A percentile compares a stretch with the other conserved stretches of the same genome.
Conservation (phyloP, 2,329 filamentous ascomycete species). For the Neophaeococcomyces aloes region DNA sequence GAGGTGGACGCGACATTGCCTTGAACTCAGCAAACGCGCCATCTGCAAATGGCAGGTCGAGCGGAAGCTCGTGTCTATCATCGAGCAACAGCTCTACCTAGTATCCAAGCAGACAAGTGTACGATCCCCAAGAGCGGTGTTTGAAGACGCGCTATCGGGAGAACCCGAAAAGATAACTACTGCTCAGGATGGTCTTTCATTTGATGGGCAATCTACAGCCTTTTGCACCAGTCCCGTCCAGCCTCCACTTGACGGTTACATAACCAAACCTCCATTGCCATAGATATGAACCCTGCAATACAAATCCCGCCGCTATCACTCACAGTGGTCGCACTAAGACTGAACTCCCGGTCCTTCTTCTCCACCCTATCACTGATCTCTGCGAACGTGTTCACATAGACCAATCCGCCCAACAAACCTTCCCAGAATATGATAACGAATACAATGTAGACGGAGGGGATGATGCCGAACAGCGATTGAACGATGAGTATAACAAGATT, state of each 20-base stretch:
- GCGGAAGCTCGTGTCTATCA: no score
- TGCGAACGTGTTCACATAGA: conserved; percentile 94
- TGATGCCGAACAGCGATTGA: conserved; percentile 69
- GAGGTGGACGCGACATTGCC: no score
- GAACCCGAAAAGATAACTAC: no score
- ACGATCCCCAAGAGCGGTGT: no score
- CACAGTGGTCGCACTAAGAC: conserved; percentile 76
- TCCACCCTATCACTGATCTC: conserved; percentile 80
- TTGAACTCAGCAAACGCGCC: no score
- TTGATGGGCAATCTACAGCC: conserved; percentile 29
- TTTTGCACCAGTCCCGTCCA: conserved; percentile 63
- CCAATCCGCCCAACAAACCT: conserved; percentile 75
- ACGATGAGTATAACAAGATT: conserved; percentile 65
- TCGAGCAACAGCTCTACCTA: no score
- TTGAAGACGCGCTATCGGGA: no score
- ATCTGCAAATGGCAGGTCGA: no score
- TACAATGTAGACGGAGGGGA: conserved; percentile 77
- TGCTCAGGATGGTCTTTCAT: no score
- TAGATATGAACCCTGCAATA: conserved; percentile 72
- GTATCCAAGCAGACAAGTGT: no score
- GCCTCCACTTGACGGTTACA: conserved; percentile 77
- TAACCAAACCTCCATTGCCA: conserved; percentile 68
- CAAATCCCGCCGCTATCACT: conserved; percentile 89
- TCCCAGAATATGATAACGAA: conserved; percentile 89
- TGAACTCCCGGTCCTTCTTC: conserved; percentile 75